These are phyloP conservation scores for Groenewaldozyma tartarivorans DNA, from an alignment of 805 yeast genomes.

Conservation along the genomic window DNA sequence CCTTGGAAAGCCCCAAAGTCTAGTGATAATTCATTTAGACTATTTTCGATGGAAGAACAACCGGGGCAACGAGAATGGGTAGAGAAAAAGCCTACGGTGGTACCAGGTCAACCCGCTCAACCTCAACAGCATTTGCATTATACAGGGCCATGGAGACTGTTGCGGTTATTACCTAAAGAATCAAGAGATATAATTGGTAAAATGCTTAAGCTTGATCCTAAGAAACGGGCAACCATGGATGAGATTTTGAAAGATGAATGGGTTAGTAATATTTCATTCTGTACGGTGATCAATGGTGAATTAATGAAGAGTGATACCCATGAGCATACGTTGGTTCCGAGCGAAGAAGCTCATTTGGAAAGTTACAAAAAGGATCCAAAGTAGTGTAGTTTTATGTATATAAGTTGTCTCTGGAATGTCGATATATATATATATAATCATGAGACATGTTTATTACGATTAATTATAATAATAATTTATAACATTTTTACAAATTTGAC, in stretches of 20 bases:
- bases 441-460: no score
- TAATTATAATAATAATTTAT: no score
- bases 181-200: constrained; percentile 50
- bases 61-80: constrained; percentile 2
- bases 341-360: constrained; percentile 27
- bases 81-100: constrained; percentile 1
- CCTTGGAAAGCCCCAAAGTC: constrained; percentile 94
- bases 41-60: constrained; percentile 35
- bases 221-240: constrained; percentile 47
- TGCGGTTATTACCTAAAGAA: constrained; percentile 60
- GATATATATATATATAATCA: constrained; percentile 3
- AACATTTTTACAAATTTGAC: no score
- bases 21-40: constrained; percentile 62
- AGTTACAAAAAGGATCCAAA: constrained; percentile 21
- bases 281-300: constrained; percentile 30
- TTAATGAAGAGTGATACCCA: constrained; percentile 21
- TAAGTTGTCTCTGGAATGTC: neutral
- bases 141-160: constrained; percentile 63
- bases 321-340: constrained; percentile 29
- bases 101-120: neutral
- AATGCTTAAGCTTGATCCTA: constrained; percentile 58
- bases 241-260: constrained; percentile 52
- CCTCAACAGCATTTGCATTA: constrained; percentile 15
- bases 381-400: no score
- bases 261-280: constrained; percentile 45